phyloP scores from a whole-genome alignment of 805 yeast genomes.

The Teunomyces atbi region DNA sequence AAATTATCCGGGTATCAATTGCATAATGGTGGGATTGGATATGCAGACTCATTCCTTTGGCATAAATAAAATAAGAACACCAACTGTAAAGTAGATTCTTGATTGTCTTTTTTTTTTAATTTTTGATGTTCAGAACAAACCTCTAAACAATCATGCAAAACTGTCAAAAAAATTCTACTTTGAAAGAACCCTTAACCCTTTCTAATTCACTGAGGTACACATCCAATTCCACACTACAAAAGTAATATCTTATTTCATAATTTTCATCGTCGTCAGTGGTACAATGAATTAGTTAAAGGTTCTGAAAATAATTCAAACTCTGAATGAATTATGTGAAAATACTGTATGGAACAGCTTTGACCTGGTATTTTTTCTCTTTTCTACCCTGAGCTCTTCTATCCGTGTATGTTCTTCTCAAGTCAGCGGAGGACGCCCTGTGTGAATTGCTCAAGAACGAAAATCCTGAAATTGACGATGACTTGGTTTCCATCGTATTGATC shows the following conservation, averaged over 20 bases:
- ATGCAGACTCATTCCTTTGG: background rate
- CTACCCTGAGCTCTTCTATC: conserved; percentile 8
- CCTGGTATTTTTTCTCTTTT: conserved; percentile 24
- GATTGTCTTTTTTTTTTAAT: background rate
- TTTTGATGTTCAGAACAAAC: background rate
- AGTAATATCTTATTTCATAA: background rate
- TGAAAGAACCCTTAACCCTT: conserved; percentile 2
- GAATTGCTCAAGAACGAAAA: conserved; percentile 19
- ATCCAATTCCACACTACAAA: background rate
- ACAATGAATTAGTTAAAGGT: conserved; percentile 2
- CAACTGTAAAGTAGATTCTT: background rate
- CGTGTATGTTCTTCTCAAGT: conserved; percentile 5
- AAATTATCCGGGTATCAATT: background rate
- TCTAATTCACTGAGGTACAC: background rate
- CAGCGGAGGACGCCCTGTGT: conserved; percentile 2
- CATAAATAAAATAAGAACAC: background rate
- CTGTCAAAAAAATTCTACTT: background rate
- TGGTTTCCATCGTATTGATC: conserved; percentile 15
- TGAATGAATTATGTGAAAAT: conserved; percentile 6
- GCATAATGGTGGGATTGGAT: background rate
- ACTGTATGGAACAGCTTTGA: conserved; percentile 24
- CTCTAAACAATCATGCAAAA: background rate
- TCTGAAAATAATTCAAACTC: conserved; percentile 2
- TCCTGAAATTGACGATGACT: conserved; percentile 19
- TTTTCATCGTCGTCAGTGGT: background rate